phyloP scores from a whole-genome alignment of 495 filamentous ascomycete genomes.

The Aeminium ludgeri region DNA sequence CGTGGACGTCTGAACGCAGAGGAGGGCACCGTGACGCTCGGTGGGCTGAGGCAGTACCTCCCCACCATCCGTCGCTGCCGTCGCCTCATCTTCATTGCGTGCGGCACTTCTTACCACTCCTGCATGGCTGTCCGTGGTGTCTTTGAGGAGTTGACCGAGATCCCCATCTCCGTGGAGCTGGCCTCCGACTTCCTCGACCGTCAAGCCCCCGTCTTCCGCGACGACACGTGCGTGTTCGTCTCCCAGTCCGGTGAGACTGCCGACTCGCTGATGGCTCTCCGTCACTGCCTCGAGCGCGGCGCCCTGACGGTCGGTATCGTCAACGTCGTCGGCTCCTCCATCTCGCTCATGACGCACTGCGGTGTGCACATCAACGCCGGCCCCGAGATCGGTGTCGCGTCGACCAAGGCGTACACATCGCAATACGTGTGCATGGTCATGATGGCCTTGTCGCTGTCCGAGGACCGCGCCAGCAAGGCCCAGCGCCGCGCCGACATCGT shows the following conservation, averaged over 20 bases:
- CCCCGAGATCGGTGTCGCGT: constrained; percentile 96
- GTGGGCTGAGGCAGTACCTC: constrained; percentile 90
- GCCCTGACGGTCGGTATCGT: constrained; percentile 95
- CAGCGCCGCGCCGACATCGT: constrained; percentile 92
- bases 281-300: constrained; percentile 93
- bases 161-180: constrained; percentile 90
- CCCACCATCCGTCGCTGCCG: constrained; percentile 89
- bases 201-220: constrained; percentile 96
- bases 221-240: constrained; percentile 97
- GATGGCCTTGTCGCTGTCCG: constrained; percentile 89
- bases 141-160: constrained; percentile 96
- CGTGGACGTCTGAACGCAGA: constrained; percentile 85
- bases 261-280: constrained; percentile 92
- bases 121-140: constrained; percentile 98
- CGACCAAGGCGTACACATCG: constrained; percentile 96
- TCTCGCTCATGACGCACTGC: constrained; percentile 95
- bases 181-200: constrained; percentile 97
- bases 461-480: constrained; percentile 89
- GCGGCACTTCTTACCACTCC: constrained; percentile 93
- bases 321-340: constrained; percentile 94
- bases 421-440: constrained; percentile 99
- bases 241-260: constrained; percentile 98
- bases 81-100: constrained; percentile 94
- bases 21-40: constrained; percentile 87
- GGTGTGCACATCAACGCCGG: constrained; percentile 99